Conservation (phyloP, 2,329 filamentous ascomycete species). For the Ascochyta koolunga region DNA sequence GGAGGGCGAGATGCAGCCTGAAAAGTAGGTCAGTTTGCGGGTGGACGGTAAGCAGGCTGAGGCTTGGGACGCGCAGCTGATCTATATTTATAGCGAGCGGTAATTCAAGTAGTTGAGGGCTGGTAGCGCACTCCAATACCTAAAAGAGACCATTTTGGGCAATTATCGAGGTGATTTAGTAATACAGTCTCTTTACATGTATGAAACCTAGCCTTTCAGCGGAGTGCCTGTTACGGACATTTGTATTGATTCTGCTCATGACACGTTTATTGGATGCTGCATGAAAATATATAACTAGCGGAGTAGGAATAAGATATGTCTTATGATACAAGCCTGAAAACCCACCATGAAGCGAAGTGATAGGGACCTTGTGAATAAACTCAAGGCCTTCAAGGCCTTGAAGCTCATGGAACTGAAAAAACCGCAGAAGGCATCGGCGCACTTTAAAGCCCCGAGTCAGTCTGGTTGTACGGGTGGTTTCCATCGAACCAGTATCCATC, state of each 20-base stretch:
- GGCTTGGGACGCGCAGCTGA: constrained; percentile 38
- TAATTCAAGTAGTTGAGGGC: constrained; percentile 44
- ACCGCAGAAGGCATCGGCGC: background rate
- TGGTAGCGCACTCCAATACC: constrained; percentile 47
- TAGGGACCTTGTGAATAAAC: background rate
- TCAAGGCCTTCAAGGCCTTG: background rate
- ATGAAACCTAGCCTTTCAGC: no score
- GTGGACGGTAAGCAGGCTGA: constrained; percentile 31
- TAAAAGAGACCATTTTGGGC: constrained; percentile 13
- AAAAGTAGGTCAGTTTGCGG: constrained; percentile 38
- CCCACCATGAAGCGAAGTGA: no score
- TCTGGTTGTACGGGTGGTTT: constrained; percentile 40
- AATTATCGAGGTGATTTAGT: no score
- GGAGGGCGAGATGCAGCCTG: constrained; percentile 28
- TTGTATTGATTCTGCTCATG: no score
- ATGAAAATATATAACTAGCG: no score
- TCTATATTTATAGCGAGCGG: constrained; percentile 42
- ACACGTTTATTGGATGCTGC: no score
- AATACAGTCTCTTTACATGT: no score
- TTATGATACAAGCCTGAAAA: background rate
- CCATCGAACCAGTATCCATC: constrained; percentile 40
- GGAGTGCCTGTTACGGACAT: no score
- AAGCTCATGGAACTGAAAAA: background rate
- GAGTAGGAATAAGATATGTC: background rate
- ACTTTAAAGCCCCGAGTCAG: constrained; percentile 39